Conservation (phyloP, 2,329 filamentous ascomycete species). For the Dactylellina drechsleri region DNA sequence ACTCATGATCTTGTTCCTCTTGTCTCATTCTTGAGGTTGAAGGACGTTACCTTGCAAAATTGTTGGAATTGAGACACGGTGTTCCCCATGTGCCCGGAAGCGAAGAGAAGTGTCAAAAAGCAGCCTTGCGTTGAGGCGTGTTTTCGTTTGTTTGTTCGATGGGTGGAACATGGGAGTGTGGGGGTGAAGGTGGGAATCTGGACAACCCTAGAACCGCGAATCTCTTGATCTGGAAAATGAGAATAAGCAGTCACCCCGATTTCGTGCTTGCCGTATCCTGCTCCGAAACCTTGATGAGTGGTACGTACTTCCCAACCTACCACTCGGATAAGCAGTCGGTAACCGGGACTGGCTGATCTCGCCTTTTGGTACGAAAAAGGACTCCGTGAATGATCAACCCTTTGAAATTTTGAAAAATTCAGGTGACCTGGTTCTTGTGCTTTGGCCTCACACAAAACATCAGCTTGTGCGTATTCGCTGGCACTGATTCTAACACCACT, state of each 20-base stretch:
- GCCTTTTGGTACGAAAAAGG: neutral
- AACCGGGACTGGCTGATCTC: neutral
- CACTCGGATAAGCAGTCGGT: no score
- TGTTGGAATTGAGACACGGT: conserved; percentile 9
- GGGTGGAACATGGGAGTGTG: conserved; percentile 4
- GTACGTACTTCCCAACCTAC: no score
- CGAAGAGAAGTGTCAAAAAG: neutral
- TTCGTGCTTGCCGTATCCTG: neutral
- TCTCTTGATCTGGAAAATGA: conserved; percentile 32
- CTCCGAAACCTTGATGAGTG: neutral
- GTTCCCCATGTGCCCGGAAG: neutral
- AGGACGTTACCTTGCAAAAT: neutral
- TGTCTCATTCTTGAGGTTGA: conserved; percentile 5
- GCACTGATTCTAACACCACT: no score
- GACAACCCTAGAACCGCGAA: conserved; percentile 38
- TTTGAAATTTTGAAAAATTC: conserved; percentile 25
- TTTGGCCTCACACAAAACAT: conserved; percentile 36
- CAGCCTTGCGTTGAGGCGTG: conserved; percentile 46
- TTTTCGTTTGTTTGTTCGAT: conserved; percentile 1
- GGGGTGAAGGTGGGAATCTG: conserved; percentile 30
- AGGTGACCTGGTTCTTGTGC: conserved; percentile 48
- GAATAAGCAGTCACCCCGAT: conserved; percentile 13
- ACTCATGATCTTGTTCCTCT: conserved; percentile 33
- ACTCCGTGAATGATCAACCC: conserved; percentile 32
- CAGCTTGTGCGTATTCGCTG: no score